Evolutionary conservation across 2,329 filamentous ascomycete genomes (phyloP), one percentile per base, ranked within the genome.

Genomic region (Trichoderma koningiopsis): DNA sequence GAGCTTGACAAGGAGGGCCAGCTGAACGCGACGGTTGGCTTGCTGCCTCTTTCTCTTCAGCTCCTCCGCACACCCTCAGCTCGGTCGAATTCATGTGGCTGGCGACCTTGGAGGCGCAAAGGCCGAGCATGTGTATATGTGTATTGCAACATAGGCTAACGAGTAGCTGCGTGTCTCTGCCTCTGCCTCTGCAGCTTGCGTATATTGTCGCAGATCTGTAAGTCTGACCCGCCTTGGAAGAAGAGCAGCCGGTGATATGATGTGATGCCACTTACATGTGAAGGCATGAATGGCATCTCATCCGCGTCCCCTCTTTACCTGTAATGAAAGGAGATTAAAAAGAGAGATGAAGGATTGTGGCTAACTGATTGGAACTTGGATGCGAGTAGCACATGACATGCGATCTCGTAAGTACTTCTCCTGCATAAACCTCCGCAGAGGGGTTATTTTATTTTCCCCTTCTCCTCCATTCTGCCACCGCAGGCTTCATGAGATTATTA

Each of bases 191-290:
- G 56, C 61, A 95, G 92, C 92, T 79, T 95, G 92, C 83, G 91
- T 95, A 78, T 95, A 95, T 83, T 95, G 92, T 83, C 91, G 92
- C 81, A 89, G 92, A 88, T 95, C 92, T 88, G 92, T 94, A 89
- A 92, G 91, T 90, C 76, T 78, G 79, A 72, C 71, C 73, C 71
- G 43, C 68, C 43, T 66, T 62, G 22, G 19, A 56, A 62, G 37
- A n/a, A 29, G 22, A 67, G 52, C 31, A 35, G 24, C n/a, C 47
- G 58, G 35, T 49, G 22, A 49, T 49, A 16, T 57, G 63, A 60
- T 57, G 37, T 49, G 55, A 60, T 49, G 37, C 55, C 16, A 31
- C 13, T 22, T 47, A 7, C 10, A 19, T 14, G 27, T 13, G 53
- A 29, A 31, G n/a, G n/a, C 10, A 47, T 47, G 35, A 29, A 33